These are phyloP conservation scores for Sergeia podlipaevii DNA, from an alignment of 208 protist species.

Conservation along the genomic window DNA sequence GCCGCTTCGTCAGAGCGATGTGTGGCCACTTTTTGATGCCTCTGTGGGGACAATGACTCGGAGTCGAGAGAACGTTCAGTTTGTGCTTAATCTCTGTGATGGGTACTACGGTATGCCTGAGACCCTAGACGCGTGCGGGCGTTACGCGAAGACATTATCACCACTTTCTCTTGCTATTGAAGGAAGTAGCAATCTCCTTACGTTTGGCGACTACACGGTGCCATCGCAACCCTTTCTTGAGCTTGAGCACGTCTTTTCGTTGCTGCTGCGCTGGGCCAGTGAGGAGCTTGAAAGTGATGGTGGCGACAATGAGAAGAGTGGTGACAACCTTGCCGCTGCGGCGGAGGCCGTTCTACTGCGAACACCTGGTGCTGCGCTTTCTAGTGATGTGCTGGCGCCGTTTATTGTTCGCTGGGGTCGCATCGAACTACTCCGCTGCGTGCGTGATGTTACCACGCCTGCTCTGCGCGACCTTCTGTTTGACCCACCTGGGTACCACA, in stretches of 20 bases:
- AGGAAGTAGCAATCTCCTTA: constrained; percentile 1
- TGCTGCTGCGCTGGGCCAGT: constrained; percentile 23
- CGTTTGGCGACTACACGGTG: constrained; percentile 27
- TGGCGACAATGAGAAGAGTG: constrained; percentile 9
- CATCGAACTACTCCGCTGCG: constrained; percentile 22
- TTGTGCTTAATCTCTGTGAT: constrained; percentile 51
- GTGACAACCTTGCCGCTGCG: background rate
- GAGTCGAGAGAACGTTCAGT: constrained; percentile 25
- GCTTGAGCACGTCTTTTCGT: constrained; percentile 37
- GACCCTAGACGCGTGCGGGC: constrained; percentile 9
- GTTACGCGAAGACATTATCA: background rate
- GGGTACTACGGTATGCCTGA: constrained; percentile 29
- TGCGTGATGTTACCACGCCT: constrained; percentile 23
- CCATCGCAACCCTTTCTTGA: constrained; percentile 30
- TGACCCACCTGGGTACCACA: no score
- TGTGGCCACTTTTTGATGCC: constrained; percentile 45
- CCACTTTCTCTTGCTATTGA: background rate
- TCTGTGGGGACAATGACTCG: constrained; percentile 22
- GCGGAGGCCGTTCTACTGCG: constrained; percentile 14
- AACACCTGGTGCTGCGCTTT: constrained; percentile 23
- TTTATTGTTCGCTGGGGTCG: constrained; percentile 25
- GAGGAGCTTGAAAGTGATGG: background rate
- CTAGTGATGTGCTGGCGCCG: constrained; percentile 20
- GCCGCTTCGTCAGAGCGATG: constrained; percentile 58
- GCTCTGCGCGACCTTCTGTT: constrained; percentile 28